These are phyloP conservation scores for Pleurotus sapidus DNA, from an alignment of 768 basidiomycete species.

Conservation along the genomic window DNA sequence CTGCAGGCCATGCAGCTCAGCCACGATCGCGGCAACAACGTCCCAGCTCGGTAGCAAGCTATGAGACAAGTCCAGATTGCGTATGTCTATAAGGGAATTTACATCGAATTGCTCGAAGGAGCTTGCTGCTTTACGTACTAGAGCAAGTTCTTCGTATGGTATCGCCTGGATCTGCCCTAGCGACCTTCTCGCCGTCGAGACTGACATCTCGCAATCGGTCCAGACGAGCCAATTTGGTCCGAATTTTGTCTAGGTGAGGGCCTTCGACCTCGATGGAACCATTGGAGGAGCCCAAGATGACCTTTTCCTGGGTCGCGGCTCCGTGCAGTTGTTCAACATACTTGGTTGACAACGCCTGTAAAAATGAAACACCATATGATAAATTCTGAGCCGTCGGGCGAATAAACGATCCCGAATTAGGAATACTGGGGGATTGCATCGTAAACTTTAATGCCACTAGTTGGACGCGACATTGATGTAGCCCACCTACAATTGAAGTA, in stretches of 20 bases:
- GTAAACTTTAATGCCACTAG: background rate
- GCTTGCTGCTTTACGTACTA: slow-evolving; percentile 45
- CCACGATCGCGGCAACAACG: slow-evolving; percentile 56
- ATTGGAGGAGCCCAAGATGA: slow-evolving; percentile 77
- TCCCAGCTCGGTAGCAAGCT: slow-evolving; percentile 77
- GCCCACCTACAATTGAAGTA: slow-evolving; percentile 82
- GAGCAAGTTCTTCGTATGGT: slow-evolving; percentile 58
- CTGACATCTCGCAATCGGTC: slow-evolving; percentile 74
- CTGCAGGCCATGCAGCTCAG: slow-evolving; percentile 59
- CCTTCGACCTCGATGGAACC: slow-evolving; percentile 86
- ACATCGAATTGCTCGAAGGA: slow-evolving; percentile 7
- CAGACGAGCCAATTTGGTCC: slow-evolving; percentile 64
- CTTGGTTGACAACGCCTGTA: slow-evolving; percentile 70
- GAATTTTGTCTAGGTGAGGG: slow-evolving; percentile 76
- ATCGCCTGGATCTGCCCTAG: slow-evolving; percentile 43
- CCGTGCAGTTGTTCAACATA: slow-evolving; percentile 70
- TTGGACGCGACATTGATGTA: background rate
- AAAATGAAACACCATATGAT: slow-evolving; percentile 66
- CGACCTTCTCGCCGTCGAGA: slow-evolving; percentile 67
- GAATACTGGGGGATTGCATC: slow-evolving; percentile 38
- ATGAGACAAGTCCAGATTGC: slow-evolving; percentile 77
- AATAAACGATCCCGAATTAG: slow-evolving; percentile 76
- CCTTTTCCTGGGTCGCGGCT: slow-evolving; percentile 50
- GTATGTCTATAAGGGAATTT: slow-evolving; percentile 49
- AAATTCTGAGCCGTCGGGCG: slow-evolving; percentile 57